Conservation (phyloP, 176 grass and related monocot species). For the Oryza officinalis region DNA sequence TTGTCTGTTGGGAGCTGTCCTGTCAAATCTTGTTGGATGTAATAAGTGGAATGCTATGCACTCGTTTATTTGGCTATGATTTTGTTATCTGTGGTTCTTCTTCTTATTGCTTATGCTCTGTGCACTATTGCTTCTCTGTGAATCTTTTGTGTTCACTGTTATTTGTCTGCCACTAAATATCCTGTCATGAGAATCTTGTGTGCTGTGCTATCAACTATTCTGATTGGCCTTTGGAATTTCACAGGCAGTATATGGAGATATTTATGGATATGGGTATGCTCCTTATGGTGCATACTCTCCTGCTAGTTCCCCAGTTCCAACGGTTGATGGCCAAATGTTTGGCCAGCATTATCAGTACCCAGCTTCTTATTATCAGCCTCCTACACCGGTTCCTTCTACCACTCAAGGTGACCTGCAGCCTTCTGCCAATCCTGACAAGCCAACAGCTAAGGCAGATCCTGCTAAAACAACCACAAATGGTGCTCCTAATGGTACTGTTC, state of each 20-base stretch:
- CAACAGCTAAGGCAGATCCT: constrained; percentile 52
- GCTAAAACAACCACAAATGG: constrained; percentile 46
- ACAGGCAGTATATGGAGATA: constrained; percentile 88
- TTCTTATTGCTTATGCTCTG: constrained; percentile 11
- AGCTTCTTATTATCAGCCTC: constrained; percentile 67
- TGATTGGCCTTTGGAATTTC: background rate
- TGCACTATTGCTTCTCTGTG: background rate
- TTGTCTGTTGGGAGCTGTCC: constrained; percentile 30
- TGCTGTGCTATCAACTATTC: constrained; percentile 12
- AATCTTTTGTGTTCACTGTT: background rate
- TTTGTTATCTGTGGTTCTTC: constrained; percentile 11
- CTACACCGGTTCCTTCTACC: constrained; percentile 53
- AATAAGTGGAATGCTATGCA: constrained; percentile 36
- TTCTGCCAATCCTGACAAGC: constrained; percentile 59
- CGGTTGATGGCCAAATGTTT: constrained; percentile 83
- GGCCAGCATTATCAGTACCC: constrained; percentile 85
- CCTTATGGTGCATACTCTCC: constrained; percentile 80
- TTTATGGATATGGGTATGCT: constrained; percentile 98
- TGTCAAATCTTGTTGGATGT: constrained; percentile 44
- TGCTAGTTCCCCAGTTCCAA: constrained; percentile 82
- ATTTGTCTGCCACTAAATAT: constrained; percentile 43
- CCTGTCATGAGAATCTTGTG: constrained; percentile 12
- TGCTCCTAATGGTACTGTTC: constrained; percentile 65
- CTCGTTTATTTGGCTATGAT: constrained; percentile 21
- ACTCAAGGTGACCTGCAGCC: constrained; percentile 52